Evolutionary conservation across 1,139 yeast genomes (phyloP).

Genomic region (Pichia sp.): DNA sequence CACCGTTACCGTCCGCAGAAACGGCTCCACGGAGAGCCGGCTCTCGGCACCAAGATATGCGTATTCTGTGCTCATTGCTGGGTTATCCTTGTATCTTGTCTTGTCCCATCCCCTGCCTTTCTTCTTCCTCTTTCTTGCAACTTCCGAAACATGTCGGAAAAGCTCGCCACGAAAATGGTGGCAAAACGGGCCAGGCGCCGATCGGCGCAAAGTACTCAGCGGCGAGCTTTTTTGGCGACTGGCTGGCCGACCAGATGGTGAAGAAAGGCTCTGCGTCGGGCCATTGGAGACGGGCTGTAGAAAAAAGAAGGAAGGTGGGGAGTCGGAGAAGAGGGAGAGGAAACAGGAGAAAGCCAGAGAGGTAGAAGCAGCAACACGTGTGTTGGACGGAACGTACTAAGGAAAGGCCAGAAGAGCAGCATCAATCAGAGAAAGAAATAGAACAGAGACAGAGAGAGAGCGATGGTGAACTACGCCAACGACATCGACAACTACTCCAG

Average conservation of each 20-base stretch:
- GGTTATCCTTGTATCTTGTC: background rate
- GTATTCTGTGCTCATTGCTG: background rate
- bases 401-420: background rate
- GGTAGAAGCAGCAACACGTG: background rate
- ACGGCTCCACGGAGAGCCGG: constrained; percentile 1
- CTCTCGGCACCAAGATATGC: background rate
- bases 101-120: background rate
- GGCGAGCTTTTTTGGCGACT: background rate
- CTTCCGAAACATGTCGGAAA: no score
- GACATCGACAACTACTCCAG: constrained; percentile 30
- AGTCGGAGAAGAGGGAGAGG: background rate
- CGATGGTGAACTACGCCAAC: constrained; percentile 14
- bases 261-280: background rate
- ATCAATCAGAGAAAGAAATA: background rate
- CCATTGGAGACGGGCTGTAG: background rate
- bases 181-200: background rate
- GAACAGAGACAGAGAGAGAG: background rate
- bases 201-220: background rate
- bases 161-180: background rate
- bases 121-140: background rate
- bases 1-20: background rate
- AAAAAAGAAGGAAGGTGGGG: background rate
- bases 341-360: background rate
- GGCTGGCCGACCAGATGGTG: background rate
- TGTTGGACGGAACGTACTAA: background rate